phyloP scores from a whole-genome alignment of 176 grass and related monocot genomes.

The Raddia distichophylla region DNA sequence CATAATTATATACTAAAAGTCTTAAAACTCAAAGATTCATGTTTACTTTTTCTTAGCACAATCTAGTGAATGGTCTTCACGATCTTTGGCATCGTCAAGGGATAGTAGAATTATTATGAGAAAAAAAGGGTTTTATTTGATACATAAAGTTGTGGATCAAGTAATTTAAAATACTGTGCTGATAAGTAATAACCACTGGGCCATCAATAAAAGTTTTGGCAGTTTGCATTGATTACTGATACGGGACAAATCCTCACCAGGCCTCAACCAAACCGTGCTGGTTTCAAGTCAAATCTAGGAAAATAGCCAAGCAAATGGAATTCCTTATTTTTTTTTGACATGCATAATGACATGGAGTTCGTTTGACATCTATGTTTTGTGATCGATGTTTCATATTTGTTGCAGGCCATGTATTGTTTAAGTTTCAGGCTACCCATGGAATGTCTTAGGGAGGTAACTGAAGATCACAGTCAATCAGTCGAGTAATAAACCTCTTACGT shows the following conservation, averaged over 20 bases:
- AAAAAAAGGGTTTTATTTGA: not conserved
- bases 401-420: constrained; percentile 91
- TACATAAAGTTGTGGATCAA: not conserved
- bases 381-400: constrained; percentile 26
- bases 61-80: not conserved
- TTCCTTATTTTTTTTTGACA: not conserved
- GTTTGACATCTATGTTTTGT: constrained; percentile 3
- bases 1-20: constrained; percentile 7
- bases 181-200: not conserved
- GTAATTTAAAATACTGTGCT: not conserved
- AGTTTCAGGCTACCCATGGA: constrained; percentile 81
- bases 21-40: not conserved
- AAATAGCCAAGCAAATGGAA: not conserved
- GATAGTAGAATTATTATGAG: not conserved
- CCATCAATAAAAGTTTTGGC: constrained; percentile 1
- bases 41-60: not conserved
- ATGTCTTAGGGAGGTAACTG: constrained; percentile 42
- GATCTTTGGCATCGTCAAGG: not conserved
- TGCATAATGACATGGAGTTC: not conserved
- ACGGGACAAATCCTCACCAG: not conserved
- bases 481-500: not conserved
- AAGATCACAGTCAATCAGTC: constrained; percentile 28
- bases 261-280: not conserved
- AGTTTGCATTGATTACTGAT: constrained; percentile 4
- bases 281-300: not conserved